Evolutionary conservation across 352 stramenopile species (phyloP), one percentile per base, ranked within the genome.

Genomic region (Phytophthora pinifolia): DNA sequence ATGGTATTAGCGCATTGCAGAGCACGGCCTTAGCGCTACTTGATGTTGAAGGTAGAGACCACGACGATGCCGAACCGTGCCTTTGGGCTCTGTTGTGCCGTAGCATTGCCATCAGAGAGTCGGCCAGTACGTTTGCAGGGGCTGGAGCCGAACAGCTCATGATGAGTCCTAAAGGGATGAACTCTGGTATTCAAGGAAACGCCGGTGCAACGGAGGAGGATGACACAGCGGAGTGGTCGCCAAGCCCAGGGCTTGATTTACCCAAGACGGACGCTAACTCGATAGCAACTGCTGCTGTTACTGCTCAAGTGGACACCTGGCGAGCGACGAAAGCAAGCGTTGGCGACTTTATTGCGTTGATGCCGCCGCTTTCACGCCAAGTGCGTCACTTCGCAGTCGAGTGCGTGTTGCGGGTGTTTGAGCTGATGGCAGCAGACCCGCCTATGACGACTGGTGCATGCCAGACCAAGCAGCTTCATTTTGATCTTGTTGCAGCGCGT

Each of bases 31-130:
- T 87, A 4, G 76, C 79, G 7, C 32, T 93, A 10, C 74, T 93
- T 17, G 79, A 93, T 25, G 68, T 92, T 48, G 80, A 90, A 65
- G 67, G 66, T 2, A 59, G 69, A 36, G 72, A 81, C 33, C 73
- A 76, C 35, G 46, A 69, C 22, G 49, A 48, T 8, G 68, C 75
- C 9, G 63, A 89, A 43, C 74, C 75, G 3, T 89, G 83, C 18
- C 46, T 88, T 4, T 93, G 83, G 83, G 79, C 83, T 38, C 56
- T 93, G 2, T 70, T 93, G 34, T 93, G 77, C 45, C 83, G 83
- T 29, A 88, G 83, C 46, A 85, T 93, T 46, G 81, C 79, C 4
- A 88, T 90, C 17, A 81, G 83, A 3, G 83, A 92, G 54, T 88
- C 77, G 7, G 72, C 67, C n/a, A 78, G 67, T 30, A 62, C 59